Evolutionary conservation across 2,329 filamentous ascomycete species (phyloP).

Genomic region (Claviceps fusiformis): DNA sequence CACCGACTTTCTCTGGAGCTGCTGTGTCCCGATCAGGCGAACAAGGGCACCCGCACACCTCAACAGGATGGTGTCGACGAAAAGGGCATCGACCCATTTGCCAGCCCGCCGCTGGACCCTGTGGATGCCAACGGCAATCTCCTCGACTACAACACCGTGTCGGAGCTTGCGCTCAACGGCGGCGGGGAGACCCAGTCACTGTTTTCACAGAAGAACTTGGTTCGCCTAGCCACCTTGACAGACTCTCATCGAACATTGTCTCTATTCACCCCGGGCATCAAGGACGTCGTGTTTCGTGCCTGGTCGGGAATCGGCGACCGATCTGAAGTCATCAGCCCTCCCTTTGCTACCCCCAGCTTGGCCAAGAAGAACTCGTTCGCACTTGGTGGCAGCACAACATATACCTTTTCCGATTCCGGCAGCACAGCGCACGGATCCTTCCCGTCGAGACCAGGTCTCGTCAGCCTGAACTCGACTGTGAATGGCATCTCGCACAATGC

Average conservation of each 20-base stretch:
- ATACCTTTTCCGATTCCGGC: conserved; percentile 60
- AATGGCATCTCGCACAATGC: conserved; percentile 51
- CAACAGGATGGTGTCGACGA: conserved; percentile 40
- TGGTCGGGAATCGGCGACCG: conserved; percentile 73
- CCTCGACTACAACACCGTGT: conserved; percentile 61
- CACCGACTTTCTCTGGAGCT: conserved; percentile 78
- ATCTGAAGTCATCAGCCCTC: conserved; percentile 41
- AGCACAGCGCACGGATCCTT: conserved; percentile 49
- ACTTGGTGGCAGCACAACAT: conserved; percentile 46
- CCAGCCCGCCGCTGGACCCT: conserved; percentile 67
- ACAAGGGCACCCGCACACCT: conserved; percentile 32
- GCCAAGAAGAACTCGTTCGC: conserved; percentile 50
- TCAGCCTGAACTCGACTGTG: conserved; percentile 46
- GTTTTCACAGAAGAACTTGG: conserved; percentile 89
- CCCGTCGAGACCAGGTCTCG: conserved; percentile 55
- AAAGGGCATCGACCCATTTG: conserved; percentile 62
- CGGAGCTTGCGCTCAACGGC: conserved; percentile 64
- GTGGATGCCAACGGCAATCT: conserved; percentile 70
- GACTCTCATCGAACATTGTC: conserved; percentile 86
- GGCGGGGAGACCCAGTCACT: conserved; percentile 72
- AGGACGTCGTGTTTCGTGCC: conserved; percentile 80
- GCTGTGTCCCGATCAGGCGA: conserved; percentile 72
- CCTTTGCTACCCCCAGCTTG: conserved; percentile 36
- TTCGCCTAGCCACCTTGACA: conserved; percentile 67
- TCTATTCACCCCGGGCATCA: conserved; percentile 80